Evolutionary conservation across 73 alveolate species (phyloP).

Genomic region (Paramecium caudatum): DNA sequence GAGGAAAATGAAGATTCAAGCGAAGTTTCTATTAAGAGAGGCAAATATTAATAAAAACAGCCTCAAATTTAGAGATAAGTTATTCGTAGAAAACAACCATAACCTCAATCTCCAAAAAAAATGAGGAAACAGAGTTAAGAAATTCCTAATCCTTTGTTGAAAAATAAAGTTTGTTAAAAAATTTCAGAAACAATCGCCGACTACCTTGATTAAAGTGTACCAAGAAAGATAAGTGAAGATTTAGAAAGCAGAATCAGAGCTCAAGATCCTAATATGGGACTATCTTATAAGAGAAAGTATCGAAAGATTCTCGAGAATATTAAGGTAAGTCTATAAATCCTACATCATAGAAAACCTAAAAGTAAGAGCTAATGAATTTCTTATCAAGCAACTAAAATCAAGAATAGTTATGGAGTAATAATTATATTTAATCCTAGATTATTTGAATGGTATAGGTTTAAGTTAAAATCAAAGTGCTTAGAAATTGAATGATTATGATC

Average conservation of each 20-base stretch:
- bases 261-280: constrained; percentile 51
- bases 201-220: background rate
- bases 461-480: background rate
- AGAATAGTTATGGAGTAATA: constrained; percentile 53
- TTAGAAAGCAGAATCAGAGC: constrained; percentile 49
- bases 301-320: constrained; percentile 29
- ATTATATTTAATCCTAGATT: background rate
- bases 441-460: background rate
- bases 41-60: constrained; percentile 12
- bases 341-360: background rate
- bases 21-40: constrained; percentile 13
- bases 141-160: constrained; percentile 28
- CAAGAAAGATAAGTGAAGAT: constrained; percentile 24
- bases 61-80: background rate
- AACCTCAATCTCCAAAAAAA: background rate
- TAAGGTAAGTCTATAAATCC: background rate
- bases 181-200: background rate
- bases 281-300: constrained; percentile 1
- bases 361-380: background rate
- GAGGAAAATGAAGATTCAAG: constrained; percentile 9
- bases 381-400: background rate
- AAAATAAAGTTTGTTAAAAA: background rate
- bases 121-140: constrained; percentile 10
- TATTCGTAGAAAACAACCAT: background rate
- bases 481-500: constrained; percentile 7